A percentile compares a stretch with the other conserved stretches of the same genome.
These are phyloP conservation scores for Termitomyces sp. DNA, from an alignment of 768 basidiomycete genomes.

Conservation along the genomic window DNA sequence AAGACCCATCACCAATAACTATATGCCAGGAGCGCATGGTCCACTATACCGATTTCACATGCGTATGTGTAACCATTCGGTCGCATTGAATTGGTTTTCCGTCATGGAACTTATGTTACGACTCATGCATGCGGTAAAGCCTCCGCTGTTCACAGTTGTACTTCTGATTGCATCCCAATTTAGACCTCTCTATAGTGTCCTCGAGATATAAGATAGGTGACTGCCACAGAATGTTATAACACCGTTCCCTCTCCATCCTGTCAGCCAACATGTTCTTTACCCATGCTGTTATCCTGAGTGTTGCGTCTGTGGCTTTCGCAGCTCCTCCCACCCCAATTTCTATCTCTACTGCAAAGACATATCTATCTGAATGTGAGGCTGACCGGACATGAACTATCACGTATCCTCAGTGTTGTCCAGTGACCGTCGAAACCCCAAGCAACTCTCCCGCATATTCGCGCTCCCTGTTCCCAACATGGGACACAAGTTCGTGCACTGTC, in stretches of 20 bases:
- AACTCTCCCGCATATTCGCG: conserved; percentile 33
- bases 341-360: conserved; percentile 29
- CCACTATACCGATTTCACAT: background rate
- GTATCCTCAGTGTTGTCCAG: conserved; percentile 12
- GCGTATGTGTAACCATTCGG: conserved; percentile 1
- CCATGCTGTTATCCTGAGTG: conserved; percentile 13
- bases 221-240: background rate
- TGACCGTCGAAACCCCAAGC: conserved; percentile 28
- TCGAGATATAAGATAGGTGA: background rate
- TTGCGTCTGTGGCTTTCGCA: conserved; percentile 14
- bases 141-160: background rate
- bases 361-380: conserved; percentile 27
- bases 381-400: background rate
- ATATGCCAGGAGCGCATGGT: conserved; percentile 3
- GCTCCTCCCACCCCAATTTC: conserved; percentile 27
- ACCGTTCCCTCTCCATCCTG: background rate
- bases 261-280: conserved; percentile 9
- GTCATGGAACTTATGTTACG: background rate
- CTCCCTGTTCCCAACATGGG: conserved; percentile 43
- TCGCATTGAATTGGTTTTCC: background rate
- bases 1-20: too few relatives aligned
- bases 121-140: background rate
- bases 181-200: background rate
- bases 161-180: background rate
- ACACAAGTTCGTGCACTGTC: conserved; percentile 32